These are phyloP conservation scores for Mariannaea elegans DNA, from an alignment of 2,329 filamentous ascomycete genomes.

Conservation along the genomic window DNA sequence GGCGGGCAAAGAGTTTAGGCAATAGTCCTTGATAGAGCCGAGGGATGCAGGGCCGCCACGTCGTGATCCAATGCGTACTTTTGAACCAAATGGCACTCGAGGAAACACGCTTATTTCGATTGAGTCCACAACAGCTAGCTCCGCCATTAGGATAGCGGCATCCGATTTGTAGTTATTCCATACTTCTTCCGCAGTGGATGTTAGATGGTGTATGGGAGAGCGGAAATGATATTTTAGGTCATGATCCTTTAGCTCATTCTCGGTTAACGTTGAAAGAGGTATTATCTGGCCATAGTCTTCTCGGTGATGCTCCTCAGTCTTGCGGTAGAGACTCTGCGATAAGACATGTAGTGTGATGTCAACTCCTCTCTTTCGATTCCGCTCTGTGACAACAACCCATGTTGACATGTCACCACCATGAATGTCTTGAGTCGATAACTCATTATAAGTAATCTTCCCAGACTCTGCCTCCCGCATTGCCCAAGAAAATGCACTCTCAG, in stretches of 20 bases:
- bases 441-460: background rate
- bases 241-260: background rate
- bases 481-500: background rate
- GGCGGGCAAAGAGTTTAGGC: background rate
- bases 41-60: background rate
- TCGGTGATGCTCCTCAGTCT: background rate
- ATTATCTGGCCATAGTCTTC: background rate
- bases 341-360: slow-evolving; percentile 6
- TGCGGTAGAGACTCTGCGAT: background rate
- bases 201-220: background rate
- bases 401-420: background rate
- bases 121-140: background rate
- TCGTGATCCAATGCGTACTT: background rate
- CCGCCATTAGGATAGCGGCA: background rate
- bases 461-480: background rate
- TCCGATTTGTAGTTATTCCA: background rate
- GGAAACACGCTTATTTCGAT: slow-evolving; percentile 8
- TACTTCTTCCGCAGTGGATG: background rate
- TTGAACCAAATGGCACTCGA: background rate
- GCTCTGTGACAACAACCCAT: slow-evolving; percentile 1
- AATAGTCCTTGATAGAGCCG: background rate
- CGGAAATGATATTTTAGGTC: background rate
- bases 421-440: slow-evolving; percentile 5
- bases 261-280: background rate
- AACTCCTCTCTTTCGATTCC: slow-evolving; percentile 1